phyloP scores from a whole-genome alignment of 495 filamentous ascomycete genomes.

The Jackrogersella minutella region DNA sequence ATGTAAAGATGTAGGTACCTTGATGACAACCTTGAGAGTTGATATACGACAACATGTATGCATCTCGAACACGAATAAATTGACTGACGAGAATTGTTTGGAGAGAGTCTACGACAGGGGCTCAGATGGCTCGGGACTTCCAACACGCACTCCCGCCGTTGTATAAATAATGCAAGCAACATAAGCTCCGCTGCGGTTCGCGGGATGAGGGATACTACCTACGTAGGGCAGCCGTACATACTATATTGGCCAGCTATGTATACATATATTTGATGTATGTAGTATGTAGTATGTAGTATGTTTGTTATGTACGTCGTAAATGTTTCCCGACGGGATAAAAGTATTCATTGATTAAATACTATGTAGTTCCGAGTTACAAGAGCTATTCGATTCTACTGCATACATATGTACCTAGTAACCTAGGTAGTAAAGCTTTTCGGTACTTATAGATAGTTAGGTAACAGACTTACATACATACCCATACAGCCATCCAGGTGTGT shows the following conservation, averaged over 20 bases:
- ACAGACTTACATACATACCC: no score
- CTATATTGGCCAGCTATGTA: neutral
- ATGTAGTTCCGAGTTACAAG: no score
- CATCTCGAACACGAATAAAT: constrained; percentile 11
- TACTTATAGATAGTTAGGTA: neutral
- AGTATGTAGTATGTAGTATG: neutral
- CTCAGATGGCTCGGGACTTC: constrained; percentile 36
- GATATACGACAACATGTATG: neutral
- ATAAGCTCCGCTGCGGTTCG: constrained; percentile 41
- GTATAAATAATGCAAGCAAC: constrained; percentile 40
- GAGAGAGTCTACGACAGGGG: constrained; percentile 35
- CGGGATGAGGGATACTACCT: constrained; percentile 34
- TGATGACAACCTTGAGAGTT: constrained; percentile 27
- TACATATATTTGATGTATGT: neutral
- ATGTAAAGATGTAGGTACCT: constrained; percentile 17
- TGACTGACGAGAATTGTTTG: constrained; percentile 27
- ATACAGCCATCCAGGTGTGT: constrained; percentile 32
- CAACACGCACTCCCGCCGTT: constrained; percentile 31
- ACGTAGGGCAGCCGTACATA: constrained; percentile 34
- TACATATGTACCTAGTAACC: neutral
- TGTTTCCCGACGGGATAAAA: constrained; percentile 19
- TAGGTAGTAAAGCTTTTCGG: neutral
- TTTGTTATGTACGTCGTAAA: neutral
- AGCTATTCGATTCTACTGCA: neutral
- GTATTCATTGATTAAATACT: constrained; percentile 11